Evolutionary conservation across 441 rosid species (phyloP), one percentile per base, ranked within the genome.

Genomic region (Aleurites moluccanus): DNA sequence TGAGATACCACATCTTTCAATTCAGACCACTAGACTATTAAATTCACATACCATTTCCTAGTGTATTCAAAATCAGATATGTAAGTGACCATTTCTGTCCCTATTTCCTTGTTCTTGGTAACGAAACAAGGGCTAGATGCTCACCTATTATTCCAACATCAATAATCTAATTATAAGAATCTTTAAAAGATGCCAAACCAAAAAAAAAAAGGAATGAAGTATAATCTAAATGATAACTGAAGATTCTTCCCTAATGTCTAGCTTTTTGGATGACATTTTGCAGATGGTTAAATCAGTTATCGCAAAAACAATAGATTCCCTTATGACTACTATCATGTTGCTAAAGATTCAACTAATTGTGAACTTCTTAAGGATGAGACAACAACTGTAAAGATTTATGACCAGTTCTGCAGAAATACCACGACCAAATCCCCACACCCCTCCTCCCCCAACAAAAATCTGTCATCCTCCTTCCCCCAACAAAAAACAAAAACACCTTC

Each of bases 261-360:
- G 16, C 33, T 66, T 23, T 66, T 30, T 38, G 27, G 14, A 49
- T 67, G 47, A 64, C 67, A 20, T 14, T 28, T 67, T 49, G 40
- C 25, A 47, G 59, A 49, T 6, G 10, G 42, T 27, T 3, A 49
- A 28, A 28, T 16, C 50, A 21, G 40, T 13, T 45, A 28, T 67
- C 27, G 15, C 70, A 21, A 47, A 67, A 18, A 10, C 56, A 67
- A 38, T 25, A 47, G 11, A 49, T 7, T 67, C 20, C 40, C 40
- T 35, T 20, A 10, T 38, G 8, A 16, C 20, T 18, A 52, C 56
- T 18, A 64, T n/a, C 30, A 64, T 64, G 28, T 10, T 8, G 16
- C 69, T 64, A 64, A 64, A 64, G 7, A 27, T 14, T 13, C 56
- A 67, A 67, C 53, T 65, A 38, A n/a, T 15, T 15, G 57, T 47